Evolutionary conservation across 192 early-diverging fungal genomes (phyloP).

Genomic region (Pilaira anomala): DNA sequence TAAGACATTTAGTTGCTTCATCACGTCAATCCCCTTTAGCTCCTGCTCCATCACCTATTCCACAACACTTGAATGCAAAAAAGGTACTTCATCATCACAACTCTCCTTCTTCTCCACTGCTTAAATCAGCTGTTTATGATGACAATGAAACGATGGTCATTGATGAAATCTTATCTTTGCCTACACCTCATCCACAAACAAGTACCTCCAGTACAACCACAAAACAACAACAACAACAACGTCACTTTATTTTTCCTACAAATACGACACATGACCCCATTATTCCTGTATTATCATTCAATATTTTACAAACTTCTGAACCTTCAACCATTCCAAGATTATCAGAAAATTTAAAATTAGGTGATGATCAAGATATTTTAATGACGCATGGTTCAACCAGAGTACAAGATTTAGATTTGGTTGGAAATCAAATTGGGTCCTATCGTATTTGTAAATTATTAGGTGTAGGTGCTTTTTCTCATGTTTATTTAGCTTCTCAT

Average conservation of each 20-base stretch:
- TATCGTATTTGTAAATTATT: slow-evolving; percentile 28
- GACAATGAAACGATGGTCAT: background rate
- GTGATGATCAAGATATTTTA: background rate
- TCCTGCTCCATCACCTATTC: slow-evolving; percentile 18
- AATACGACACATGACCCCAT: too few species aligned
- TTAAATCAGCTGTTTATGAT: background rate
- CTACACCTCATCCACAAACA: background rate
- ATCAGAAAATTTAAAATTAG: slow-evolving; percentile 12
- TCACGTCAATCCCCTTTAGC: slow-evolving; percentile 9
- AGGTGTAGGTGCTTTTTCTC: slow-evolving; percentile 37
- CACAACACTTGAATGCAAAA: slow-evolving; percentile 14
- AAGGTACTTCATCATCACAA: slow-evolving; percentile 2
- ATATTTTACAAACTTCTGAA: too few species aligned
- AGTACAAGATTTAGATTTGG: slow-evolving; percentile 13
- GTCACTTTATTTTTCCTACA: too few species aligned
- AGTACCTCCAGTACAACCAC: background rate
- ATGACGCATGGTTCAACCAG: background rate
- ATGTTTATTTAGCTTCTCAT: slow-evolving; percentile 31
- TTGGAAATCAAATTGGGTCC: slow-evolving; percentile 25
- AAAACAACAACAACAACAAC: too few species aligned
- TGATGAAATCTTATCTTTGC: slow-evolving; percentile 7
- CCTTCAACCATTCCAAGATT: background rate
- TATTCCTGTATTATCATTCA: too few species aligned
- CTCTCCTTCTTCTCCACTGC: background rate
- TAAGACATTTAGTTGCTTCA: slow-evolving; percentile 13